Conservation (phyloP, 2,329 filamentous ascomycete genomes). For the Epichloe gansuensis region DNA sequence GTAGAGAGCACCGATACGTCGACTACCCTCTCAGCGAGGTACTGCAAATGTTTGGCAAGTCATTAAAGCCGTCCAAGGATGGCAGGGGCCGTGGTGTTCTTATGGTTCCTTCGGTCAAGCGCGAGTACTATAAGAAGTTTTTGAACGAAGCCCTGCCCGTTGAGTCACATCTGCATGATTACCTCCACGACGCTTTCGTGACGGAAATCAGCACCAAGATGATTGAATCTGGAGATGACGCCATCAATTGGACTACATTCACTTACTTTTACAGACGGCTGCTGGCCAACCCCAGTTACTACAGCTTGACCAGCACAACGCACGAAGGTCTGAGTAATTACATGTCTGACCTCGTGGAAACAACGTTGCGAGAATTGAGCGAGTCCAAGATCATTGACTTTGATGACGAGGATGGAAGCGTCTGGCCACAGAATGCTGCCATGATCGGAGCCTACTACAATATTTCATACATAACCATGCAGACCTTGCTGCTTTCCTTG, state of each 20-base stretch:
- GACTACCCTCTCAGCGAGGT: conserved; percentile 93
- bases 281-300: conserved; percentile 92
- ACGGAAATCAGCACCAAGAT: conserved; percentile 95
- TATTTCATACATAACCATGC: conserved; percentile 98
- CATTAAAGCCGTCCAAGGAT: conserved; percentile 65
- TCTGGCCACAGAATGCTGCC: conserved; percentile 82
- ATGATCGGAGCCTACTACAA: conserved; percentile 99
- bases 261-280: conserved; percentile 96
- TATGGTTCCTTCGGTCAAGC: conserved; percentile 88
- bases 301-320: conserved; percentile 75
- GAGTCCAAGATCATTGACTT: conserved; percentile 94
- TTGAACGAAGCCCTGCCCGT: conserved; percentile 90
- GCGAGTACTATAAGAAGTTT: conserved; percentile 98
- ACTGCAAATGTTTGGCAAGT: conserved; percentile 95
- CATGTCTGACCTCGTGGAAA: conserved; percentile 88
- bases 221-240: conserved; percentile 89
- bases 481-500: conserved; percentile 89
- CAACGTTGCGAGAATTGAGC: conserved; percentile 75
- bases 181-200: conserved; percentile 90
- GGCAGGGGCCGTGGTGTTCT: conserved; percentile 80
- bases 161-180: conserved; percentile 84
- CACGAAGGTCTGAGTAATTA: conserved; percentile 90
- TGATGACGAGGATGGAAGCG: conserved; percentile 83
- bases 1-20: conserved; percentile 89
- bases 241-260: conserved; percentile 96